A percentile compares a stretch with the other conserved stretches of the same genome.
Evolutionary conservation across 768 basidiomycete genomes (phyloP).

Genomic region (Butyriboletus loyo): DNA sequence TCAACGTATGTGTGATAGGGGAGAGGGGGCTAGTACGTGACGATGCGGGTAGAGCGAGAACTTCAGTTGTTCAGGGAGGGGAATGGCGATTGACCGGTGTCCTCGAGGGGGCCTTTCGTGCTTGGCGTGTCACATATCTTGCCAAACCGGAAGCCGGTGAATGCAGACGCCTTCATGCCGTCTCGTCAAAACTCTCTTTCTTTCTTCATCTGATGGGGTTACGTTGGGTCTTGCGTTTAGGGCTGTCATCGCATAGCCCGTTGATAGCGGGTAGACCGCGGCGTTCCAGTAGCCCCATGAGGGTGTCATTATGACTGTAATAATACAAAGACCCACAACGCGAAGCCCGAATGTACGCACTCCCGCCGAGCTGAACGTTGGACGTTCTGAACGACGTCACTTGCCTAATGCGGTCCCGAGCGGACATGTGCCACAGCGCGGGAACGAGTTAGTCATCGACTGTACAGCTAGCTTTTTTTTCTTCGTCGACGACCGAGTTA

Average conservation of each 20-base stretch:
- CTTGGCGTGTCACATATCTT: neutral
- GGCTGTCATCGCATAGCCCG: neutral
- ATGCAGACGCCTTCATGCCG: neutral
- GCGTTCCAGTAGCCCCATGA: neutral
- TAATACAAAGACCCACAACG: neutral
- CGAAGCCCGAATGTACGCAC: no score
- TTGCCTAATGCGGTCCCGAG: constrained; percentile 14
- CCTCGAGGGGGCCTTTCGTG: neutral
- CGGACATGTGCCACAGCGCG: constrained; percentile 7
- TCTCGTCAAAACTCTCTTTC: neutral
- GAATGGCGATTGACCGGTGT: neutral
- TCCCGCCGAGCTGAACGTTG: constrained; percentile 11
- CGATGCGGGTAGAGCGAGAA: neutral
- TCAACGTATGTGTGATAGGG: neutral
- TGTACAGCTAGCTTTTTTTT: constrained; percentile 11
- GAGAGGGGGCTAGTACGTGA: neutral
- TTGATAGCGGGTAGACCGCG: neutral
- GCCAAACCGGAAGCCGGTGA: neutral
- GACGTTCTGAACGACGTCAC: constrained; percentile 26
- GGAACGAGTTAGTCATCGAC: constrained; percentile 23
- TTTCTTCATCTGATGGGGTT: neutral
- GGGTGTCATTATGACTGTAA: neutral
- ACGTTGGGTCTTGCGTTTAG: neutral
- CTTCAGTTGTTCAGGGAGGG: neutral
- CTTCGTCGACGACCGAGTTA: no score